These are phyloP conservation scores for Neoboletus brunneissimus DNA, from an alignment of 768 basidiomycete genomes.

Conservation along the genomic window DNA sequence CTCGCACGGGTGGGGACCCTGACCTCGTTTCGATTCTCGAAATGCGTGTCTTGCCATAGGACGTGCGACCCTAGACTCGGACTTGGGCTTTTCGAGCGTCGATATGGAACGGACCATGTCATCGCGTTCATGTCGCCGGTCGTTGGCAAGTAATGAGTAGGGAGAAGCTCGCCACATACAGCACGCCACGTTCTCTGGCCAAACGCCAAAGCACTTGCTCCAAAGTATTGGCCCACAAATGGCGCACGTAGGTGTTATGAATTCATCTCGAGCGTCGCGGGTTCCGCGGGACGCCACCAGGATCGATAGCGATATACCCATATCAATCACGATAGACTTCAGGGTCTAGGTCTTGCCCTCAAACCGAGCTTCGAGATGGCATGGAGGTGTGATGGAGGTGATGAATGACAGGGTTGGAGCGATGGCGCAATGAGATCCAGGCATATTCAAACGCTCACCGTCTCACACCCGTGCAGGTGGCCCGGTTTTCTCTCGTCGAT, in stretches of 20 bases:
- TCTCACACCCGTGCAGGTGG: neutral
- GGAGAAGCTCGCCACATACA: neutral
- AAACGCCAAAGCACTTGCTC: neutral
- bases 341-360: conserved; percentile 7
- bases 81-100: neutral
- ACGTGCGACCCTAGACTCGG: conserved; percentile 3
- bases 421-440: neutral
- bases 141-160: neutral
- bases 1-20: conserved; percentile 18
- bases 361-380: neutral
- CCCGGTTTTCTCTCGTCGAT: neutral
- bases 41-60: neutral
- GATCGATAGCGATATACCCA: neutral
- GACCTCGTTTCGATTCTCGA: no score
- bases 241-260: neutral
- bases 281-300: conserved; percentile 11
- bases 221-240: neutral
- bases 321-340: conserved; percentile 14
- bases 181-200: neutral
- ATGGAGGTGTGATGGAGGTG: neutral
- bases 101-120: neutral
- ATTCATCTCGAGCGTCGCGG: conserved; percentile 1
- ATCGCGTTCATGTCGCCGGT: neutral
- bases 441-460: neutral
- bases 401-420: neutral